These are phyloP conservation scores for Russula ochroleuca DNA, from an alignment of 768 basidiomycete genomes.

Conservation along the genomic window DNA sequence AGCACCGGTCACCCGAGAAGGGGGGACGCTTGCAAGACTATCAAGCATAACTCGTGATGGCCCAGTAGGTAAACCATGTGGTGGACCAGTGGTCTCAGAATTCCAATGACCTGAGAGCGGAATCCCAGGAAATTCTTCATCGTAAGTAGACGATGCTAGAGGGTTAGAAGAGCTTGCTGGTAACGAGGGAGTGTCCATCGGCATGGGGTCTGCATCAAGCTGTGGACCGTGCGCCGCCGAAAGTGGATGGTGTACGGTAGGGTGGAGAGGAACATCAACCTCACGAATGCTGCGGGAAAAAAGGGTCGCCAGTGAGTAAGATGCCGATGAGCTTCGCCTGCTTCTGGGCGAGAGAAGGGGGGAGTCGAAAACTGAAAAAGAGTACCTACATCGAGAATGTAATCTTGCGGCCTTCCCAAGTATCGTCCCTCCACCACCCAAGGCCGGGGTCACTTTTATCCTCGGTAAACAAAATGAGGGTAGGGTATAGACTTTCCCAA, in stretches of 20 bases:
- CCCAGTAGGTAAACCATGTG: not conserved
- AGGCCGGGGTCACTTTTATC: slow-evolving; percentile 2
- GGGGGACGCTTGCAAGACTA: not conserved
- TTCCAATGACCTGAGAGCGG: not conserved
- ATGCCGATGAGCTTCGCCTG: not conserved
- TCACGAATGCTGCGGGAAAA: slow-evolving; percentile 11
- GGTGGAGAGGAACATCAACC: slow-evolving; percentile 3
- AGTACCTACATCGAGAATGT: slow-evolving; percentile 22
- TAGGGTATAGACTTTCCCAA: slow-evolving; percentile 6
- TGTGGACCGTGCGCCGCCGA: not conserved
- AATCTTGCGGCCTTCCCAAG: slow-evolving; percentile 21
- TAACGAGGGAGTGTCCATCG: not conserved
- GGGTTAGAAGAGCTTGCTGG: not conserved
- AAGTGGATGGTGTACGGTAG: not conserved
- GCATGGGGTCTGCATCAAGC: not conserved
- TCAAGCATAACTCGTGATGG: not conserved
- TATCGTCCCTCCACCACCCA: slow-evolving; percentile 20
- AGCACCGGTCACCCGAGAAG: not conserved
- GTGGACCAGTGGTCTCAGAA: not conserved
- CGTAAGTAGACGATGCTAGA: not conserved
- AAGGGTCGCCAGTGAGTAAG: not conserved
- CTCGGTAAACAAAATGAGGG: slow-evolving; percentile 17
- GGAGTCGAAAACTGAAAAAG: not conserved
- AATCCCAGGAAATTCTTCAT: not conserved
- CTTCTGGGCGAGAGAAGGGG: not conserved